Evolutionary conservation across 1,284 basidiomycete genomes (phyloP).

Genomic region (Ustilago trichophora): DNA sequence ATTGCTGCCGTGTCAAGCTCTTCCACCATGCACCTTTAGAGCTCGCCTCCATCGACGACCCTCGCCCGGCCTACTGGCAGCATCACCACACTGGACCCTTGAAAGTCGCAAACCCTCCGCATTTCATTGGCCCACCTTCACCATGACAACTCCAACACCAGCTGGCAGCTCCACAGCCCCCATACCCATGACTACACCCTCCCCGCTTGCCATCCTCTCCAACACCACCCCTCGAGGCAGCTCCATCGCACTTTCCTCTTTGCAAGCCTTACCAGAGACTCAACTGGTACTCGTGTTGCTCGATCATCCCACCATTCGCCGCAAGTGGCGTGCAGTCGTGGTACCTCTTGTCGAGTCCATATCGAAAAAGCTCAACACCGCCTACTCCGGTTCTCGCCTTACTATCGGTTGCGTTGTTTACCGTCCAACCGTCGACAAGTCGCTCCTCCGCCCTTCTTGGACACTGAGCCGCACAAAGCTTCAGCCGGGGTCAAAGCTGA

Average conservation of each 20-base stretch:
- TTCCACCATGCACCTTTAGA: too few relatives aligned
- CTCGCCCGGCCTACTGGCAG: too few relatives aligned
- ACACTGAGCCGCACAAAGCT: conserved; percentile 20
- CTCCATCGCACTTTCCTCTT: conserved; percentile 32
- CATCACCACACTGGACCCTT: too few relatives aligned
- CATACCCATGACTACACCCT: conserved; percentile 27
- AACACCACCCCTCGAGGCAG: conserved; percentile 20
- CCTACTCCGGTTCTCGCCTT: conserved; percentile 33
- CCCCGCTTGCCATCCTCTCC: conserved; percentile 34
- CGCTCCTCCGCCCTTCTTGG: conserved; percentile 28
- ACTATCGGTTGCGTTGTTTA: conserved; percentile 40
- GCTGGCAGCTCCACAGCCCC: conserved; percentile 22
- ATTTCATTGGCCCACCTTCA: too few relatives aligned
- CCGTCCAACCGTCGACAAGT: conserved; percentile 22
- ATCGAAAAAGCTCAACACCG: conserved; percentile 26
- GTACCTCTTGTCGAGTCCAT: conserved; percentile 33
- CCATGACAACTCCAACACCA: conserved; percentile 36
- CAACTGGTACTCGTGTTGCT: conserved; percentile 39
- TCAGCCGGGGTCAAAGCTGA: conserved; percentile 29
- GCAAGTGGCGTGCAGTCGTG: conserved; percentile 33
- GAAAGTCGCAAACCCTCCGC: too few relatives aligned
- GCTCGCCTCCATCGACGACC: too few relatives aligned
- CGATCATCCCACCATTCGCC: conserved; percentile 33
- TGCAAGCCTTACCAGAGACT: conserved; percentile 34
- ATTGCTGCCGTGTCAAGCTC: too few relatives aligned